Evolutionary conservation across 2,329 filamentous ascomycete species (phyloP).

Genomic region (Sclerotinia spermophila): DNA sequence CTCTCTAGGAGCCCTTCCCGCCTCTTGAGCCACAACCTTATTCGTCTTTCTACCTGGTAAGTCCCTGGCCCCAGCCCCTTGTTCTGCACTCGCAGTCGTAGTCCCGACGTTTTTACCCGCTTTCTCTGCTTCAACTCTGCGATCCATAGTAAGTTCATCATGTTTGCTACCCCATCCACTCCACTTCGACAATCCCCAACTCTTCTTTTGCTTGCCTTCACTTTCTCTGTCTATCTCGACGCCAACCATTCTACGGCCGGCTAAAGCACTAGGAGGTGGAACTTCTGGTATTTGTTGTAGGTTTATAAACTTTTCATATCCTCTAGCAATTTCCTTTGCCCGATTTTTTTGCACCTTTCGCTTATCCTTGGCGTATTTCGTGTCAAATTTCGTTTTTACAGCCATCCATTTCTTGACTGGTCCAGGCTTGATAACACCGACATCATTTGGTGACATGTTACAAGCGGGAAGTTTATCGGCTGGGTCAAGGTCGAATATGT

Average conservation of each 20-base stretch:
- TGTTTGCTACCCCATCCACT: conserved; percentile 85
- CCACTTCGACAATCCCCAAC: conserved; percentile 79
- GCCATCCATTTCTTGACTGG: conserved; percentile 81
- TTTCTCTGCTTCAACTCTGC: conserved; percentile 51
- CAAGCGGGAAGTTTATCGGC: conserved; percentile 63
- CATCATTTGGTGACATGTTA: conserved; percentile 56
- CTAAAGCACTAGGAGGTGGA: conserved; percentile 81
- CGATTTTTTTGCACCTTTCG: conserved; percentile 69
- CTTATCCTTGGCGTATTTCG: conserved; percentile 65
- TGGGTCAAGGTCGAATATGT: conserved; percentile 63
- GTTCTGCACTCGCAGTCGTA: conserved; percentile 39
- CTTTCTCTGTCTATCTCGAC: conserved; percentile 43
- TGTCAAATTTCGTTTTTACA: conserved; percentile 70
- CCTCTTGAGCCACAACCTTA: conserved; percentile 24
- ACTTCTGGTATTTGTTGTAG: conserved; percentile 56
- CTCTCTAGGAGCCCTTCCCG: neutral
- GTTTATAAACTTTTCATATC: conserved; percentile 64
- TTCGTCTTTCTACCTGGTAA: conserved; percentile 22
- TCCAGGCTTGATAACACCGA: conserved; percentile 76
- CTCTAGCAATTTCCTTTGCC: conserved; percentile 66
- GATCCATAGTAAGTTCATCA: conserved; percentile 68
- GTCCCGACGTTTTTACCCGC: conserved; percentile 42
- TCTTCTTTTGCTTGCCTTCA: conserved; percentile 58
- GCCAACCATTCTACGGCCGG: conserved; percentile 58
- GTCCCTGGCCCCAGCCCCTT: conserved; percentile 43